Base-by-base conservation (phyloP, 345 rosid species). In the Schrenkiella parvula region DNA sequence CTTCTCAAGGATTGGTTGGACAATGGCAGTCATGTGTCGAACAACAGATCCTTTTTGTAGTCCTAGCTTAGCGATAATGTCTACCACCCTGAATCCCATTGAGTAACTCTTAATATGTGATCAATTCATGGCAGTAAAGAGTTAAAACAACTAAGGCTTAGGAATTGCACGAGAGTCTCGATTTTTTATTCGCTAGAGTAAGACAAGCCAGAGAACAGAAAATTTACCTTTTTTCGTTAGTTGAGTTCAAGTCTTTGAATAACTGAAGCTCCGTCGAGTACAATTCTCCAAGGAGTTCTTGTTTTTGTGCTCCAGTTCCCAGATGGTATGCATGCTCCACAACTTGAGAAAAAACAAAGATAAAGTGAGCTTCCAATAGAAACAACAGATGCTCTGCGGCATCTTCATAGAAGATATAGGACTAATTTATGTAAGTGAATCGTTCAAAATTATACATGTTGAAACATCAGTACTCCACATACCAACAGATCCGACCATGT, bases 401-500 rank as follows among this genome's bases (percentile, higher is more conserved):
- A 75, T 69, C 37, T 47, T 52, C 56, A 46, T 2, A 42, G 8
- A 14, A 44, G 3, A 64, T 23, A 29, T n/a, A 41, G 13, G 28
- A 29, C 2, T 57, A 52, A 12, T 41, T 60, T 50, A 37, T 58
- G 34, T 11, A 51, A 11, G 13, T 31, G 32, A 48, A 17, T 44
- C 18, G 37, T 64, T 26, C 38, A 22, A 63, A 29, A 62, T 19
- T 1, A 18, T 37, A 66, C 17, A 48, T 48, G 13, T 47, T 29
- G 34, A 76, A 70, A 62, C 37, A 70, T 17, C 31, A 76, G 42
- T 37, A 14, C 21, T 18, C 42, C 15, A 79, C 91, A 50, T 86
- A 95, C 99, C 97, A 73, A 85, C 84, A 54, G 98, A 92, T 74
- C 97, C 99, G 79, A 88, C 92, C 89, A 83, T 82, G 75, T 95